phyloP scores from a whole-genome alignment of 495 filamentous ascomycete species.

The Rhypophila decipiens region DNA sequence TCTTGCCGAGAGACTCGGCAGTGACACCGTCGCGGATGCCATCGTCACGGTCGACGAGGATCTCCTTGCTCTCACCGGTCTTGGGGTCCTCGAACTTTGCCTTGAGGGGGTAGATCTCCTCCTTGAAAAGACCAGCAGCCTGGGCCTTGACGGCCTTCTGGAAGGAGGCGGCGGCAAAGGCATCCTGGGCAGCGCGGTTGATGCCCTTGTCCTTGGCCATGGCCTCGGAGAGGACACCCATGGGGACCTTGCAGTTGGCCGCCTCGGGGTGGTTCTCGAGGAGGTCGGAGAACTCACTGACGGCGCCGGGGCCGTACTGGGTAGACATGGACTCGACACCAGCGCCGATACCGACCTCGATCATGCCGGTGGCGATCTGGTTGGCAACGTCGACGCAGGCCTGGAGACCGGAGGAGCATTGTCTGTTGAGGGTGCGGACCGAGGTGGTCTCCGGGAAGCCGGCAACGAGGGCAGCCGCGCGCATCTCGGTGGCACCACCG shows the following conservation, averaged over 20 bases:
- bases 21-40: slow-evolving; percentile 84
- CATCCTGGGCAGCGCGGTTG: slow-evolving; percentile 68
- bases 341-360: slow-evolving; percentile 89
- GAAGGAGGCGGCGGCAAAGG: slow-evolving; percentile 84
- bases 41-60: slow-evolving; percentile 82
- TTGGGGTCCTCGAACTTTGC: slow-evolving; percentile 86
- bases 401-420: slow-evolving; percentile 85
- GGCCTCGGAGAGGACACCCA: slow-evolving; percentile 89
- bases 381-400: slow-evolving; percentile 91
- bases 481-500: slow-evolving; percentile 93
- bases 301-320: slow-evolving; percentile 85
- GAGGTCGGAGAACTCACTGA: slow-evolving; percentile 90
- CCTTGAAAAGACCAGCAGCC: slow-evolving; percentile 80
- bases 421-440: slow-evolving; percentile 80
- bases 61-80: slow-evolving; percentile 74
- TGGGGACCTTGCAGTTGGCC: slow-evolving; percentile 95
- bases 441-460: slow-evolving; percentile 81
- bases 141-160: slow-evolving; percentile 85
- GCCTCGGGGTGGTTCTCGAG: slow-evolving; percentile 78
- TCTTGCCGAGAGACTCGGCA: slow-evolving; percentile 77
- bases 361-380: slow-evolving; percentile 81
- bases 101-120: slow-evolving; percentile 82
- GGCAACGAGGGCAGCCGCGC: slow-evolving; percentile 84
- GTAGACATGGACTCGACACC: slow-evolving; percentile 97
- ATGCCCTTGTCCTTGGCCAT: slow-evolving; percentile 86